Base-by-base conservation (phyloP, 1,139 yeast genomes). In the Kodamaea ohmeri region DNA sequence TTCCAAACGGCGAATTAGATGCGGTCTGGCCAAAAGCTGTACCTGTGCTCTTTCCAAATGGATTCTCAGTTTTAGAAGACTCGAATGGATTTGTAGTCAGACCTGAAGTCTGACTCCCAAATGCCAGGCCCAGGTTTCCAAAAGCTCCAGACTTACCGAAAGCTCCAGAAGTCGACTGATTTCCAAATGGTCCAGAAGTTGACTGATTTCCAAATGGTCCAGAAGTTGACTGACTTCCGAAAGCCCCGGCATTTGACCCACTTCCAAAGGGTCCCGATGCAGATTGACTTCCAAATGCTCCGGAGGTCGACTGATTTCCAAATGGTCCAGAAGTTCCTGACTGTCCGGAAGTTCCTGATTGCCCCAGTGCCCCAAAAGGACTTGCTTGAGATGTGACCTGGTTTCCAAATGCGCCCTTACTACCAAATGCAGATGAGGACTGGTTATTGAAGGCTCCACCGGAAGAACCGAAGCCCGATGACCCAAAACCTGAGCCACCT, bases 341-440 rank as follows among this genome's bases (percentile, higher is more conserved):
- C 16, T 13, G 4, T 17, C 16, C 12, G 14, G 14, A 5, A 17
- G 17, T 5, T 17, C 28, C 28, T 12, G 15, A 17, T 25, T 25
- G 9, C 8, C 12, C 9, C 15, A 20, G 25, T 8, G 42, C 35
- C 6, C 47, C 49, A 34, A 49, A 47, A 4, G 49, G 49, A 21
- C 34, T 42, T 4, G 45, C 21, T 16, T n/a, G 31, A 4, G 19
- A 7, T 9, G 28, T 11, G 9, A 19, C 9, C 5, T 12, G 12
- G 12, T n/a, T 17, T 17, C 32, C 32, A 31, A 14, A 20, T 14
- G 18, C 26, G 4, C n/a, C 13, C 11, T 22, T 14, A 18, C 13
- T 17, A 4, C 43, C 44, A 42, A 46, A 47, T 0, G 48, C 51
- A 17, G 51, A 28, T 28, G 41, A 22, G 15, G 28, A 25, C 12